phyloP scores from a whole-genome alignment of 306 rosid species.

The Biancaea sappan region DNA sequence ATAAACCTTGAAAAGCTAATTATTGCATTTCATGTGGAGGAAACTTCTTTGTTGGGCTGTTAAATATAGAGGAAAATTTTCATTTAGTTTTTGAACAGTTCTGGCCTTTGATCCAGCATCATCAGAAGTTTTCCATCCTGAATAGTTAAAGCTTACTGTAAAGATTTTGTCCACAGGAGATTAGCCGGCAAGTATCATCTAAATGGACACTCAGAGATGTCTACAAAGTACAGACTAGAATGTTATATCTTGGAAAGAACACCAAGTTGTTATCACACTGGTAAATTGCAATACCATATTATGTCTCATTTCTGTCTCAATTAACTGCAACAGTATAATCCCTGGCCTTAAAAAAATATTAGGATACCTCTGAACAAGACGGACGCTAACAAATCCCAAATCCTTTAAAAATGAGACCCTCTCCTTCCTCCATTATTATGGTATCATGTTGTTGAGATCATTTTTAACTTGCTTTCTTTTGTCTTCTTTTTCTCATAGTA shows the following conservation, averaged over 20 bases:
- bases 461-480: neutral
- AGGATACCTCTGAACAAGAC: slow-evolving; percentile 5
- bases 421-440: slow-evolving; percentile 7
- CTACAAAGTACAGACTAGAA: neutral
- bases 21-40: slow-evolving; percentile 18
- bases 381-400: neutral
- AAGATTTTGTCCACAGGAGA: slow-evolving; percentile 24
- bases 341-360: neutral
- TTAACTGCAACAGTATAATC: slow-evolving; percentile 3
- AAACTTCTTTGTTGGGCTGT: neutral
- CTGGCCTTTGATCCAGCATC: slow-evolving; percentile 1
- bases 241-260: slow-evolving; percentile 1
- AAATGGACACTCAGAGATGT: neutral
- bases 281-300: neutral
- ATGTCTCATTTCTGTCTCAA: slow-evolving; percentile 10
- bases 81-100: neutral
- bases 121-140: neutral
- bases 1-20: neutral
- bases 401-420: neutral
- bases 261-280: slow-evolving; percentile 21
- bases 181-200: neutral
- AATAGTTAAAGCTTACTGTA: slow-evolving; percentile 1
- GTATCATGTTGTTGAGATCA: neutral
- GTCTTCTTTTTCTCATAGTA: neutral
- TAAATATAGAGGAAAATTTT: neutral